These are phyloP conservation scores for Nicotiana otophora DNA, from an alignment of 257 asterid species.

Conservation along the genomic window DNA sequence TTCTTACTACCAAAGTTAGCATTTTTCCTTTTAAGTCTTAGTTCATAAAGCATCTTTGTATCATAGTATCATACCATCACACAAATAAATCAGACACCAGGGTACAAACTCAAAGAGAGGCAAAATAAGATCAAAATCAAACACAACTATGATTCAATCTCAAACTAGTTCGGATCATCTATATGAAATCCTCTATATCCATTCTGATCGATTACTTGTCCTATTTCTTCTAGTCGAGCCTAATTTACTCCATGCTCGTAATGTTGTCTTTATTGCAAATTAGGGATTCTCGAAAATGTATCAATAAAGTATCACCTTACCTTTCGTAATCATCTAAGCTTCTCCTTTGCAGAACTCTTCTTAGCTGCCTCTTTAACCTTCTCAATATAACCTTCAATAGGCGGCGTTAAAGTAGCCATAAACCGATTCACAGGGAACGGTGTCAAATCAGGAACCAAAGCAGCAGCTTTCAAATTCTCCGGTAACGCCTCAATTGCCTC, in stretches of 20 bases:
- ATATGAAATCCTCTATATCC: not conserved
- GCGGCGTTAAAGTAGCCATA: constrained; percentile 88
- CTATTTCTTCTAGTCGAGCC: not conserved
- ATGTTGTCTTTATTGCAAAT: not conserved
- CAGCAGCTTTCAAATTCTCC: constrained; percentile 62
- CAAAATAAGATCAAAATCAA: not conserved
- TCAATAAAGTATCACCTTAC: constrained; percentile 1
- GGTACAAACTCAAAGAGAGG: not conserved
- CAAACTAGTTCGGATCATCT: not conserved
- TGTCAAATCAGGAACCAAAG: constrained; percentile 66
- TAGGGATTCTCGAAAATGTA: not conserved
- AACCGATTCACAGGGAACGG: constrained; percentile 71
- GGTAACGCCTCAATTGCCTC: constrained; percentile 91
- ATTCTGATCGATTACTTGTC: not conserved
- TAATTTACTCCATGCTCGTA: not conserved
- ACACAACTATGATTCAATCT: not conserved
- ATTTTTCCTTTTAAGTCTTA: not conserved
- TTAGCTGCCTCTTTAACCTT: constrained; percentile 81
- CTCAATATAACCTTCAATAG: constrained; percentile 86
- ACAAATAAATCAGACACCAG: not conserved
- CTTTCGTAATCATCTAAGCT: constrained; percentile 48
- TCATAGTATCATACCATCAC: not conserved
- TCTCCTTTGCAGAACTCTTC: constrained; percentile 54
- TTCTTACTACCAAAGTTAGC: not conserved
- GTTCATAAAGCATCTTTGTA: not conserved